Conservation (phyloP, 805 yeast species). For the Yarrowia sp. region DNA sequence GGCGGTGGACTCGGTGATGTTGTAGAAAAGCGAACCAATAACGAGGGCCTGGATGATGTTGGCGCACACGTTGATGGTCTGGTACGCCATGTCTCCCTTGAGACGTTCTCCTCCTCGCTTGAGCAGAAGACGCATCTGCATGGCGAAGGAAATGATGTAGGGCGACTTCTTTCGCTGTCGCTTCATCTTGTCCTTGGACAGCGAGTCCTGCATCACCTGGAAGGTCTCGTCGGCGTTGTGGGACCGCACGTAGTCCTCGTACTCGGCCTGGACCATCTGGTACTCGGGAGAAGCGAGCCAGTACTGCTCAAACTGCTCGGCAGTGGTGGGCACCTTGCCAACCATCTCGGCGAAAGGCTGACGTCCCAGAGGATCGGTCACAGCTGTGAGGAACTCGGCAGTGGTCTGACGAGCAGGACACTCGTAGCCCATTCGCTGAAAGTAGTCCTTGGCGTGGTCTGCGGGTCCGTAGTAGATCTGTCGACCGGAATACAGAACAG, state of each 20-base stretch:
- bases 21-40: conserved; percentile 59
- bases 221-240: conserved; percentile 39
- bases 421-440: conserved; percentile 60
- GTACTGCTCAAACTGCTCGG: conserved; percentile 56
- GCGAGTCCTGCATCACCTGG: conserved; percentile 39
- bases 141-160: conserved; percentile 44
- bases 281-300: conserved; percentile 56
- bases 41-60: conserved; percentile 56
- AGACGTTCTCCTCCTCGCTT: conserved; percentile 55
- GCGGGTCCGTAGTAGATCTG: conserved; percentile 67
- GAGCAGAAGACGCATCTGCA: conserved; percentile 51
- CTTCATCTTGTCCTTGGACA: conserved; percentile 42
- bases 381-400: conserved; percentile 66
- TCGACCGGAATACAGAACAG: conserved; percentile 55
- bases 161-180: conserved; percentile 42
- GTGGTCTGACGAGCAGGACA: conserved; percentile 66
- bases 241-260: conserved; percentile 44
- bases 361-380: conserved; percentile 66
- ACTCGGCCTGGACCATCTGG: conserved; percentile 42
- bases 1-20: conserved; percentile 47
- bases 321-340: conserved; percentile 54
- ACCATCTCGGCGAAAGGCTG: conserved; percentile 48
- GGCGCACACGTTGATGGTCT: conserved; percentile 46
- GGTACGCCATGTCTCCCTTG: conserved; percentile 54
- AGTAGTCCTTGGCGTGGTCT: conserved; percentile 52